Conservation (phyloP, 2,329 filamentous ascomycete species). For the Esteya vermicola region DNA sequence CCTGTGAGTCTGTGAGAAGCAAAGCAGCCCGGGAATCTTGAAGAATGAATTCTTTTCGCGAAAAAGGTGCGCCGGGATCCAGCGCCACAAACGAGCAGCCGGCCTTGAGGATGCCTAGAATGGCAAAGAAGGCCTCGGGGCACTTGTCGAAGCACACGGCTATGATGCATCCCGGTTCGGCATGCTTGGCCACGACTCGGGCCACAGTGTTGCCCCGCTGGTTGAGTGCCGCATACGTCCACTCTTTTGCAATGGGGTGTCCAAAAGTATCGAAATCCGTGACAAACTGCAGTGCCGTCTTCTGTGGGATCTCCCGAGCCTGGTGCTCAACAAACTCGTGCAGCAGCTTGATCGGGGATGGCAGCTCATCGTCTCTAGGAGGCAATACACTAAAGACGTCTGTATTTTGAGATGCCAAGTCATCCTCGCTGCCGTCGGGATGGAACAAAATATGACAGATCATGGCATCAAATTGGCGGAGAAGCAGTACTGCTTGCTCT, state of each 20-base stretch:
- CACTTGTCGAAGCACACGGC: constrained; percentile 76
- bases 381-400: constrained; percentile 51
- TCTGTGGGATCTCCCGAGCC: constrained; percentile 39
- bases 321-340: constrained; percentile 66
- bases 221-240: constrained; percentile 66
- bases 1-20: constrained; percentile 38
- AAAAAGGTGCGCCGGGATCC: constrained; percentile 57
- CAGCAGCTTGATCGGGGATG: constrained; percentile 44
- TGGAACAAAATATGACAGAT: constrained; percentile 43
- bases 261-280: constrained; percentile 31
- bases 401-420: constrained; percentile 18
- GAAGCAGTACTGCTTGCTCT: constrained; percentile 51
- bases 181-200: constrained; percentile 39
- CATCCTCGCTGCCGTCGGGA: constrained; percentile 25
- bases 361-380: constrained; percentile 40
- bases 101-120: constrained; percentile 68
- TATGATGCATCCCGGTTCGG: constrained; percentile 46
- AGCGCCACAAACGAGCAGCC: constrained; percentile 72
- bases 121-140: constrained; percentile 68
- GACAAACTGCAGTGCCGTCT: constrained; percentile 63
- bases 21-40: constrained; percentile 54
- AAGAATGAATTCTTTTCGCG: constrained; percentile 66
- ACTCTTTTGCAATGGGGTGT: constrained; percentile 33
- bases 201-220: constrained; percentile 59
- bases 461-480: constrained; percentile 57